phyloP scores from a whole-genome alignment of 2,329 filamentous ascomycete species.

The Xylaria sp. region DNA sequence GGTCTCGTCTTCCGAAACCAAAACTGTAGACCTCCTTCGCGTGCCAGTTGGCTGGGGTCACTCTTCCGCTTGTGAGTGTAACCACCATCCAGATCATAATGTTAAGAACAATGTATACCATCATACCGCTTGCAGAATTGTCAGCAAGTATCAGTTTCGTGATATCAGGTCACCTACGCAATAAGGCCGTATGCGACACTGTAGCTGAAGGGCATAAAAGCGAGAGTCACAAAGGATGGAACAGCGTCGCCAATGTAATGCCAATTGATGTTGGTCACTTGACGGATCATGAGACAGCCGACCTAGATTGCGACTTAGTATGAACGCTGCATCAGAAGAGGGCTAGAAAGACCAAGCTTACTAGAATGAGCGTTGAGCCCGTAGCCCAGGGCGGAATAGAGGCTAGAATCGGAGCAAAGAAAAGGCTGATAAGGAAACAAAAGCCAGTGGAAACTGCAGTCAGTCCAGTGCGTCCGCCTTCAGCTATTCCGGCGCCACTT shows the following conservation, averaged over 20 bases:
- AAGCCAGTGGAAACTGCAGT: slow-evolving; percentile 76
- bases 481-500: slow-evolving; percentile 79
- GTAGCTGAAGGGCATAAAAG: slow-evolving; percentile 82
- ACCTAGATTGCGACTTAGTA: slow-evolving; percentile 57
- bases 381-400: slow-evolving; percentile 84
- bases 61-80: slow-evolving; percentile 57
- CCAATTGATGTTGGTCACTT: slow-evolving; percentile 81
- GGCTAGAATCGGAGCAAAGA: slow-evolving; percentile 81
- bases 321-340: background rate
- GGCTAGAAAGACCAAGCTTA: slow-evolving; percentile 48
- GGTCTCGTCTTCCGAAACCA: slow-evolving; percentile 63
- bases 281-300: slow-evolving; percentile 81
- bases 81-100: slow-evolving; percentile 62
- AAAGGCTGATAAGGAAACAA: slow-evolving; percentile 77
- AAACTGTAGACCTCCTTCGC: slow-evolving; percentile 67
- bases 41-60: slow-evolving; percentile 64
- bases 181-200: slow-evolving; percentile 82
- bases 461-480: slow-evolving; percentile 78
- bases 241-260: slow-evolving; percentile 79
- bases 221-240: slow-evolving; percentile 79
- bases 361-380: slow-evolving; percentile 76
- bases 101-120: slow-evolving; percentile 67
- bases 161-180: slow-evolving; percentile 61
- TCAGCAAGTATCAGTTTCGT: slow-evolving; percentile 31
- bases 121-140: slow-evolving; percentile 56